Evolutionary conservation across 371 early-diverging fungal genomes (phyloP).

Genomic region (Funneliformis caledonium): DNA sequence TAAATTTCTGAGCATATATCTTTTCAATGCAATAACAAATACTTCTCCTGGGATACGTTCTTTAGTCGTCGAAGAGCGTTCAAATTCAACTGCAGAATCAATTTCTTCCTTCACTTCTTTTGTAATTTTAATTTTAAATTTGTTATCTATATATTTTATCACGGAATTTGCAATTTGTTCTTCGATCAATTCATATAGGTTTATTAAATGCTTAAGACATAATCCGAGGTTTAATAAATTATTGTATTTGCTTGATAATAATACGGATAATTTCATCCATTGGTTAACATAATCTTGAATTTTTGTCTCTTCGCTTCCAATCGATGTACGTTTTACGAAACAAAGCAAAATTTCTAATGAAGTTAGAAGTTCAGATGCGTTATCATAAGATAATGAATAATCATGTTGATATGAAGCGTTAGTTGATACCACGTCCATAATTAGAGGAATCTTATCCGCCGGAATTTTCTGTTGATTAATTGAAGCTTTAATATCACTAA

Average conservation of each 20-base stretch:
- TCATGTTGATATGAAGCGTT: no score
- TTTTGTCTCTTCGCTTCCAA: background rate
- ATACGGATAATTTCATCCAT: conserved; percentile 32
- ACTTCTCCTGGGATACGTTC: conserved; percentile 17
- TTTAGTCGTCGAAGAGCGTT: background rate
- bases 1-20: conserved; percentile 18
- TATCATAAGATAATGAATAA: conserved; percentile 13
- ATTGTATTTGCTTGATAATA: background rate
- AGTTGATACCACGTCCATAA: background rate
- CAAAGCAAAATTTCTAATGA: conserved; percentile 38
- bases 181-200: conserved; percentile 37
- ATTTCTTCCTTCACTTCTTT: background rate
- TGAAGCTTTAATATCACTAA: conserved; percentile 6
- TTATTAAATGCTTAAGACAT: conserved; percentile 19
- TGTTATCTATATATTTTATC: conserved; percentile 18
- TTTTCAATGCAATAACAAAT: conserved; percentile 23
- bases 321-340: conserved; percentile 28
- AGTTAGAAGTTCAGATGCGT: conserved; percentile 31
- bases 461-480: conserved; percentile 30
- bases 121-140: conserved; percentile 11
- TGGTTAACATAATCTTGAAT: conserved; percentile 32
- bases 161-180: conserved; percentile 17
- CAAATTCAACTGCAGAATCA: background rate
- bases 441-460: background rate
- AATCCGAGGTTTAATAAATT: conserved; percentile 10